A percentile compares a stretch with the other conserved stretches of the same genome.
Conservation (phyloP, 345 rosid genomes). For the Populus tremula region DNA sequence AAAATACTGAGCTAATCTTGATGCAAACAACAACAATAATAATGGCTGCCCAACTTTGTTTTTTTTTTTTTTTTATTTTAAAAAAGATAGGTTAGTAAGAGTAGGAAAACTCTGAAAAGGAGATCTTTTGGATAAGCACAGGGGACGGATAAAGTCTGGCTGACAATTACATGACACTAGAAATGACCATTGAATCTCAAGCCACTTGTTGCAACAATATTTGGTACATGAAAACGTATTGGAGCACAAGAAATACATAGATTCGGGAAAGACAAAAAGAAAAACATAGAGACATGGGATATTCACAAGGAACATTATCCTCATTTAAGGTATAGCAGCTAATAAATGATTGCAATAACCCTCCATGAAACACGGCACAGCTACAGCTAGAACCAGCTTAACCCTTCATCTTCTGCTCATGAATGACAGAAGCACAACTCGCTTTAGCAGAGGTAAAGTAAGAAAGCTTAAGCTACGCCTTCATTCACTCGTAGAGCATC, state of each 20-base stretch:
- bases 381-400: background rate
- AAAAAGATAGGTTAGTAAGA: background rate
- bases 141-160: background rate
- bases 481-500: constrained; percentile 39
- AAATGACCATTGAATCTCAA: background rate
- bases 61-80: too few species aligned
- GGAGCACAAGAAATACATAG: background rate
- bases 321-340: background rate
- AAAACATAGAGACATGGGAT: background rate
- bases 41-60: background rate
- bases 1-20: background rate
- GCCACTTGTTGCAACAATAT: background rate
- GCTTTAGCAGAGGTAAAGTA: background rate
- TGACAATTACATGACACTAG: background rate
- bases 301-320: background rate
- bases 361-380: background rate
- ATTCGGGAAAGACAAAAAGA: background rate
- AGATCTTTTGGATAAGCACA: background rate
- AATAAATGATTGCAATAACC: background rate
- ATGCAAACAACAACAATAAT: background rate
- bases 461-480: background rate
- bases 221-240: too few species aligned
- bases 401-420: background rate
- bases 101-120: background rate
- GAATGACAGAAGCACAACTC: background rate